These are phyloP conservation scores for Fusarium pseudoanthophilum DNA, from an alignment of 2,329 filamentous ascomycete species.

Conservation along the genomic window DNA sequence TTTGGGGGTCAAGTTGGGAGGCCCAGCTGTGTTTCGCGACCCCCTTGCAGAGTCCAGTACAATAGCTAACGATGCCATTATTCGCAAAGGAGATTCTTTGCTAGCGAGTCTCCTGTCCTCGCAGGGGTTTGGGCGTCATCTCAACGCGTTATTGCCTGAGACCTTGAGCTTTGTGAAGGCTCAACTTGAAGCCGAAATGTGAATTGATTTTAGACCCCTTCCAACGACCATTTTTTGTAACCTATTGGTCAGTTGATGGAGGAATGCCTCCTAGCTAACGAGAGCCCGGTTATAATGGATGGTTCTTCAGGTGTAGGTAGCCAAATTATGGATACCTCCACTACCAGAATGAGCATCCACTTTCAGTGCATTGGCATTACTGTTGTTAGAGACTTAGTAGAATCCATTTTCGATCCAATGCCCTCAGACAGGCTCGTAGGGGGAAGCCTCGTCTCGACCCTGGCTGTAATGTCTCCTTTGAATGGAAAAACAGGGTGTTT, in stretches of 20 bases:
- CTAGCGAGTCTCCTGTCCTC: neutral
- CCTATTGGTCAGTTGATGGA: neutral
- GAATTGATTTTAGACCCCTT: neutral
- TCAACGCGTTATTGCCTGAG: neutral
- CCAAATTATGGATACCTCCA: neutral
- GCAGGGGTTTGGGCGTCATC: neutral
- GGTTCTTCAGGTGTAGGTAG: neutral
- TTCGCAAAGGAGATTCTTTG: neutral
- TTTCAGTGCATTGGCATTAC: neutral
- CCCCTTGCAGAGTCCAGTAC: neutral
- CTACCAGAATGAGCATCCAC: neutral
- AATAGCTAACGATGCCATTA: neutral
- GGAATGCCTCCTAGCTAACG: neutral
- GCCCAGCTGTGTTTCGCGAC: neutral
- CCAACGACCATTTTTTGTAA: neutral
- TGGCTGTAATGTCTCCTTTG: neutral
- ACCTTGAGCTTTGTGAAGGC: neutral
- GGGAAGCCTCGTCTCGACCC: neutral
- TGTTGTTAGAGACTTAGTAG: neutral
- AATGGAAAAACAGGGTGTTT: neutral
- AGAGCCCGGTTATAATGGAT: neutral
- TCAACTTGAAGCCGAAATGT: neutral
- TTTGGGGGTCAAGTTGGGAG: neutral
- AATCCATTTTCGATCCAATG: neutral
- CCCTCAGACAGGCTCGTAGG: neutral